Evolutionary conservation across 352 stramenopile genomes (phyloP).

Genomic region (Phytophthora gonapodyides): DNA sequence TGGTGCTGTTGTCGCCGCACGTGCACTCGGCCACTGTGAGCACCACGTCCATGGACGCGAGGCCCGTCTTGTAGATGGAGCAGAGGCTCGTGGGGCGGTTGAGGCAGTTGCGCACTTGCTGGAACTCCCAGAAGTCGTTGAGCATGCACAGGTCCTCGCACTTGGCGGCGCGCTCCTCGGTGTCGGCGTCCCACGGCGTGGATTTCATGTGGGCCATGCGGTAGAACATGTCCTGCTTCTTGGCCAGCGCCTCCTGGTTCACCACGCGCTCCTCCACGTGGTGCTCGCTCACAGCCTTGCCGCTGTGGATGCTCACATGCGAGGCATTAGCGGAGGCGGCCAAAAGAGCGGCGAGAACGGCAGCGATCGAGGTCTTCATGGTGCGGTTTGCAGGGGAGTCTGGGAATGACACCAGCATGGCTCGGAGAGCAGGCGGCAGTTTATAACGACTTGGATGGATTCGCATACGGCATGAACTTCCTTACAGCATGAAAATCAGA

Average conservation of each 20-base stretch:
- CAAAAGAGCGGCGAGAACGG: slow-evolving; percentile 21
- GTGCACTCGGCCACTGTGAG: slow-evolving; percentile 61
- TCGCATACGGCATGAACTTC: no score
- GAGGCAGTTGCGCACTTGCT: slow-evolving; percentile 64
- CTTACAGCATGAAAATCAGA: no score
- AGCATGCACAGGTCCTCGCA: slow-evolving; percentile 67
- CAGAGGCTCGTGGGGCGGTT: slow-evolving; percentile 58
- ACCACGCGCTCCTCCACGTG: slow-evolving; percentile 32
- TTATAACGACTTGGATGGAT: background rate
- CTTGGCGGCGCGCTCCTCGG: slow-evolving; percentile 48
- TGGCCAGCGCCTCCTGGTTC: slow-evolving; percentile 31
- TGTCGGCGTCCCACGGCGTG: slow-evolving; percentile 69
- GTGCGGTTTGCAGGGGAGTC: background rate
- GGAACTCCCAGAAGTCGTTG: slow-evolving; percentile 60
- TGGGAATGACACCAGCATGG: slow-evolving; percentile 19
- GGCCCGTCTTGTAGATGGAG: slow-evolving; percentile 57
- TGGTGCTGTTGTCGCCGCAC: slow-evolving; percentile 42
- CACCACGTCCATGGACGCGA: slow-evolving; percentile 54
- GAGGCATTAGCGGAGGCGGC: slow-evolving; percentile 14
- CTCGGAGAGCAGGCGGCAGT: background rate
- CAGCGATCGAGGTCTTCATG: slow-evolving; percentile 32
- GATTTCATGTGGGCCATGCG: slow-evolving; percentile 58
- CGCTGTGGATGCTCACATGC: slow-evolving; percentile 23
- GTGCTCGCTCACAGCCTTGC: slow-evolving; percentile 15
- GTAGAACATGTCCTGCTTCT: slow-evolving; percentile 49